Percentiles rank a stretch among this genome's conserved stretches.
phyloP scores from a whole-genome alignment of 2,329 filamentous ascomycete species.

The Drechslerella coelobrocha region DNA sequence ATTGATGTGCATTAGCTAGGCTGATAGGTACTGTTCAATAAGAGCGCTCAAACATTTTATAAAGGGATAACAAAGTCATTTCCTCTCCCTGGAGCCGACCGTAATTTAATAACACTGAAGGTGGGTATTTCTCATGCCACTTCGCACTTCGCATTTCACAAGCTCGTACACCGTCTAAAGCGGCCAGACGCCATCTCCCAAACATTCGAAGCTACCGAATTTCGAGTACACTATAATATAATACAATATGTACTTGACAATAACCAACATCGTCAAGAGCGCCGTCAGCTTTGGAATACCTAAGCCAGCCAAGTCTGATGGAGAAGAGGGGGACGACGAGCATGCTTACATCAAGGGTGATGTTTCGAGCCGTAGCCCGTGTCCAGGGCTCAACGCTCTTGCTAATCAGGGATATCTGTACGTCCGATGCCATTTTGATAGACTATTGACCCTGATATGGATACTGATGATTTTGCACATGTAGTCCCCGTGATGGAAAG shows the following conservation, averaged over 20 bases:
- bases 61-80: too few species aligned
- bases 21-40: too few species aligned
- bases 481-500: constrained; percentile 57
- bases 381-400: constrained; percentile 56
- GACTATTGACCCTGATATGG: neutral
- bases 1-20: too few species aligned
- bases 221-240: too few species aligned
- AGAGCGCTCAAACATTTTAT: too few species aligned
- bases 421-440: neutral
- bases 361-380: constrained; percentile 54
- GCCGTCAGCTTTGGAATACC: constrained; percentile 41
- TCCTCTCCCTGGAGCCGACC: too few species aligned
- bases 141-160: constrained; percentile 11
- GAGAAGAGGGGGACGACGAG: constrained; percentile 50
- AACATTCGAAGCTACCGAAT: too few species aligned
- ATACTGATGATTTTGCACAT: neutral
- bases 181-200: neutral
- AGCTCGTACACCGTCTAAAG: neutral
- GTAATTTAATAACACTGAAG: too few species aligned
- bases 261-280: constrained; percentile 48
- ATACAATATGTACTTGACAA: constrained; percentile 50
- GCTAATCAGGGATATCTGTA: constrained; percentile 57
- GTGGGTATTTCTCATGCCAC: too few species aligned
- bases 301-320: constrained; percentile 16
- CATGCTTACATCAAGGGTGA: constrained; percentile 48